Percentiles rank a stretch among this genome's conserved stretches.
phyloP scores from a whole-genome alignment of 495 filamentous ascomycete genomes.

The Astrothelium macrocarpum region DNA sequence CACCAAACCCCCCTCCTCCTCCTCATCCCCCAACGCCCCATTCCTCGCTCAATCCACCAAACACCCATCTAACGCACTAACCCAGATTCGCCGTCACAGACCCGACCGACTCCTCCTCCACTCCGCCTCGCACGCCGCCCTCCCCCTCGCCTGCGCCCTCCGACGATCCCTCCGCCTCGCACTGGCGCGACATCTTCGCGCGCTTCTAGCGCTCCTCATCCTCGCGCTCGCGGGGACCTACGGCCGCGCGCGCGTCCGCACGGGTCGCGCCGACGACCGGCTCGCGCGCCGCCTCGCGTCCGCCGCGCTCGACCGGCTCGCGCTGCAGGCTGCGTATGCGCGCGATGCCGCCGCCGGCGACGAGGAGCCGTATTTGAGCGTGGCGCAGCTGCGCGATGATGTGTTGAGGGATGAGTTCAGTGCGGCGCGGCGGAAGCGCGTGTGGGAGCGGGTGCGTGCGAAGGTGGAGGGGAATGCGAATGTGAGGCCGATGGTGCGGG shows the following conservation, averaged over 20 bases:
- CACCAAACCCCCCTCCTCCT: slow-evolving; percentile 15
- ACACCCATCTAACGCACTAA: slow-evolving; percentile 75
- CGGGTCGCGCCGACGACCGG: slow-evolving; percentile 52
- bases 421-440: slow-evolving; percentile 55
- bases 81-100: slow-evolving; percentile 60
- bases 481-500: slow-evolving; percentile 72
- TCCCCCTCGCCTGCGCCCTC: slow-evolving; percentile 82
- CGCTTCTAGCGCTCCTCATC: slow-evolving; percentile 64
- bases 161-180: slow-evolving; percentile 81
- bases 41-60: slow-evolving; percentile 30
- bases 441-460: slow-evolving; percentile 72
- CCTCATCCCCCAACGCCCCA: slow-evolving; percentile 6
- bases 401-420: slow-evolving; percentile 75
- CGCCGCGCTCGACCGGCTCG: slow-evolving; percentile 70
- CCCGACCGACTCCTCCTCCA: slow-evolving; percentile 45
- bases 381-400: slow-evolving; percentile 85
- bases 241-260: slow-evolving; percentile 44
- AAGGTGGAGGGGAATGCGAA: slow-evolving; percentile 93
- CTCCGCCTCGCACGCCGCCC: slow-evolving; percentile 71
- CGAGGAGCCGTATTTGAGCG: slow-evolving; percentile 65
- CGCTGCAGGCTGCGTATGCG: slow-evolving; percentile 68
- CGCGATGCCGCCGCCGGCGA: slow-evolving; percentile 48
- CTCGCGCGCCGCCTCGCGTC: slow-evolving; percentile 71
- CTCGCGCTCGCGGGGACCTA: slow-evolving; percentile 44
- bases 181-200: slow-evolving; percentile 89